Evolutionary conservation across 2,329 filamentous ascomycete species (phyloP).

Genomic region (Pseudogymnoascus sp.): DNA sequence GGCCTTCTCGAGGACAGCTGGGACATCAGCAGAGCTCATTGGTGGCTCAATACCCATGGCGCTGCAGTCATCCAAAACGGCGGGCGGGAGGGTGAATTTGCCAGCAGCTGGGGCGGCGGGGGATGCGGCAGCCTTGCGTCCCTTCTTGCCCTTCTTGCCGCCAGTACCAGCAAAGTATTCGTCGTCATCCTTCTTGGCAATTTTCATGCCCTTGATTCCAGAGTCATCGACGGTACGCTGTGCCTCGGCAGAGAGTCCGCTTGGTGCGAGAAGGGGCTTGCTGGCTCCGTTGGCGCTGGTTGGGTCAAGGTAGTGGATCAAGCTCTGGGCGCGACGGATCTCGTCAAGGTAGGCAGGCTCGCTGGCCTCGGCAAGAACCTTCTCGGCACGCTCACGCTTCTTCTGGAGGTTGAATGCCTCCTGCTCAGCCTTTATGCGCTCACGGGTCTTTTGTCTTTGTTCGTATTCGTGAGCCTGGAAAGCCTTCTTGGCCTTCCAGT

Average conservation of each 20-base stretch:
- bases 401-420: conserved; percentile 63
- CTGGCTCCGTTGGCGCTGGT: conserved; percentile 54
- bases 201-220: conserved; percentile 75
- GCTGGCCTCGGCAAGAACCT: conserved; percentile 71
- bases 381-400: conserved; percentile 67
- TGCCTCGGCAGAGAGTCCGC: conserved; percentile 69
- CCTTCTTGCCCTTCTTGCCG: conserved; percentile 82
- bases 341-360: conserved; percentile 87
- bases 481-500: conserved; percentile 76
- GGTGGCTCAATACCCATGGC: conserved; percentile 82
- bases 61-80: conserved; percentile 82
- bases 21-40: conserved; percentile 75
- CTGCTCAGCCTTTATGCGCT: conserved; percentile 74
- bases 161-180: conserved; percentile 69
- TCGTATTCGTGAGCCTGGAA: conserved; percentile 77
- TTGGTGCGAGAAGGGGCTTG: conserved; percentile 51
- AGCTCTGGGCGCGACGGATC: conserved; percentile 77
- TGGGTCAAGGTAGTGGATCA: conserved; percentile 89
- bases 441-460: conserved; percentile 64
- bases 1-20: conserved; percentile 74
- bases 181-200: conserved; percentile 84
- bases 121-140: conserved; percentile 56
- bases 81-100: conserved; percentile 80
- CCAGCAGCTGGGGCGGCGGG: conserved; percentile 38
- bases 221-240: conserved; percentile 77